A percentile compares a stretch with the other conserved stretches of the same genome.
These are phyloP conservation scores for Talaromyces atroroseus DNA, from an alignment of 2,329 filamentous ascomycete genomes.

Conservation along the genomic window DNA sequence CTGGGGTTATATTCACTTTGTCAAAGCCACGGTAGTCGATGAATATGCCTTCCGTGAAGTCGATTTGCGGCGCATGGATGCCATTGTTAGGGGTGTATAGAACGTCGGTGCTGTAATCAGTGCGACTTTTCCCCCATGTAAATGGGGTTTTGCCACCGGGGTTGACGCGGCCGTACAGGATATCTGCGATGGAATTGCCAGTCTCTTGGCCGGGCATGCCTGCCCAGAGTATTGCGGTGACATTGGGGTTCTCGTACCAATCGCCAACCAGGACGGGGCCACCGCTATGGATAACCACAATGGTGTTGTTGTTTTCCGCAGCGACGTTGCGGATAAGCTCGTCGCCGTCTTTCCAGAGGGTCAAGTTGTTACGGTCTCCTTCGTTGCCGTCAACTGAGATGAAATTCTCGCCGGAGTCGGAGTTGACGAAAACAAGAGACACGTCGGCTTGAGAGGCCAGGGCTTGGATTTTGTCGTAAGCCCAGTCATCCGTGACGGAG, in stretches of 20 bases:
- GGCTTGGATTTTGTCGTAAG: slow-evolving; percentile 45
- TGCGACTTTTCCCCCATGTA: slow-evolving; percentile 51
- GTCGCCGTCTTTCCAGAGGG: slow-evolving; percentile 79
- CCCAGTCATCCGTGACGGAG: slow-evolving; percentile 54
- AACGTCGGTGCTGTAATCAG: slow-evolving; percentile 52
- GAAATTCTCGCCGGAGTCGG: slow-evolving; percentile 79
- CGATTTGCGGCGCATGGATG: slow-evolving; percentile 49
- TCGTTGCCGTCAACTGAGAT: slow-evolving; percentile 75
- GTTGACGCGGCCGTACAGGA: slow-evolving; percentile 64
- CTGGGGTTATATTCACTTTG: slow-evolving; percentile 49
- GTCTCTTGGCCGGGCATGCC: slow-evolving; percentile 70
- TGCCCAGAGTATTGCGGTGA: slow-evolving; percentile 71
- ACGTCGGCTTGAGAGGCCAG: slow-evolving; percentile 47
- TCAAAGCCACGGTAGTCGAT: slow-evolving; percentile 53
- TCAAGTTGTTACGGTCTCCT: slow-evolving; percentile 89
- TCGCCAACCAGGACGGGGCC: slow-evolving; percentile 73
- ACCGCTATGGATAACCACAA: slow-evolving; percentile 83
- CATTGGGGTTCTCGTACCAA: slow-evolving; percentile 55
- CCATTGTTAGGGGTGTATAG: slow-evolving; percentile 56
- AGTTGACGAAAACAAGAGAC: slow-evolving; percentile 81
- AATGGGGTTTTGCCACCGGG: slow-evolving; percentile 59
- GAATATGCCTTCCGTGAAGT: slow-evolving; percentile 59
- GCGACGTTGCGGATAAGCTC: slow-evolving; percentile 74
- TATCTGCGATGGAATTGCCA: slow-evolving; percentile 67
- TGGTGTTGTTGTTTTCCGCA: slow-evolving; percentile 73